Percentiles rank a stretch among this genome's conserved stretches.
These are phyloP conservation scores for Nicotiana sylvestris DNA, from an alignment of 257 asterid species.

Conservation along the genomic window DNA sequence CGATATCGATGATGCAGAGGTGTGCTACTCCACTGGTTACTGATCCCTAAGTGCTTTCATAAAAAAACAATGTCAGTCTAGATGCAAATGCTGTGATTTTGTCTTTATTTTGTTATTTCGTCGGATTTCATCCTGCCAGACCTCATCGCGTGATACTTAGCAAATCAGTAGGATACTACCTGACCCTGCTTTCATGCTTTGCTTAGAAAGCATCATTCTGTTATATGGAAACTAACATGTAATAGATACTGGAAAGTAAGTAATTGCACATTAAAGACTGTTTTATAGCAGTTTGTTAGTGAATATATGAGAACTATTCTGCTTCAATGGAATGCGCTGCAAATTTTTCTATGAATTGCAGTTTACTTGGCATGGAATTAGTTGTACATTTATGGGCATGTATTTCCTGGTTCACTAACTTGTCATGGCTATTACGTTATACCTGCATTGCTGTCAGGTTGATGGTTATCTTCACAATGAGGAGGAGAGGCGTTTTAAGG, in stretches of 20 bases:
- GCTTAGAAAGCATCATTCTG: not conserved
- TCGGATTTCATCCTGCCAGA: not conserved
- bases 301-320: no score
- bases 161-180: not conserved
- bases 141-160: not conserved
- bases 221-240: not conserved
- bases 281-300: not conserved
- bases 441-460: conserved; percentile 47
- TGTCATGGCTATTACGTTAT: conserved; percentile 13
- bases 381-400: not conserved
- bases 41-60: not conserved
- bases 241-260: not conserved
- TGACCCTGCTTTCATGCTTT: conserved; percentile 8
- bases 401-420: conserved; percentile 18
- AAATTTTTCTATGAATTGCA: no score
- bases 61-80: not conserved
- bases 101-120: not conserved
- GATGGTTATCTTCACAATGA: conserved; percentile 56
- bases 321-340: no score
- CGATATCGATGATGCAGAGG: conserved; percentile 85
- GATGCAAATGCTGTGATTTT: conserved; percentile 3
- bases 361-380: not conserved
- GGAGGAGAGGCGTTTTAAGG: conserved; percentile 62
- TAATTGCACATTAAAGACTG: not conserved
- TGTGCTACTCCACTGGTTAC: conserved; percentile 11